Base-by-base conservation (phyloP, 208 protist species). In the Trypanosoma melophagium region DNA sequence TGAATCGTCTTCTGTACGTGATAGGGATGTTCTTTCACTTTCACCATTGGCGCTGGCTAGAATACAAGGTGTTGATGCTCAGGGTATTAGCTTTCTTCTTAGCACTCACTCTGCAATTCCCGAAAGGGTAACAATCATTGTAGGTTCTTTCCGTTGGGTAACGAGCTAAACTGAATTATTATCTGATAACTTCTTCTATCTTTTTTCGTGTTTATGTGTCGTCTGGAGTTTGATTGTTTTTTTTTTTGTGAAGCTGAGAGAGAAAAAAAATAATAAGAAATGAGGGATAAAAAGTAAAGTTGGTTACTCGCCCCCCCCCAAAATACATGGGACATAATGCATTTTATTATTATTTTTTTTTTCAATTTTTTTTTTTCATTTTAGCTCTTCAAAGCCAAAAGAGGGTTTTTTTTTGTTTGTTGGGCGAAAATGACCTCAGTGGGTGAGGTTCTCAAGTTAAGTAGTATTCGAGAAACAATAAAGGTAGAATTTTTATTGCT, bases 61-160 rank as follows among this genome's bases (percentile, higher is more conserved):
- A 47, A 76, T 96, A 9, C 80, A 93, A 56, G 74, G 86, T 9
- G 67, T 96, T 55, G 83, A 92, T 45, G 71, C 87, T 7, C 62
- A 66, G 25, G 87, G 84, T 19, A 71, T 96, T 19, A 79, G 68
- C n/a, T 84, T 96, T 69, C 61, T 94, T 44, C 89, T 87, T 10
- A 93, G 79, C 50, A 89, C 87, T 12, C 83, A 92, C 57, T 82
- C 82, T 57, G 89, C 81, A 0, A 82, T 95, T 81, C 78, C 84
- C 2, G 90, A 91, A 66, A 83, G 80, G 25, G 51, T 96, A 19
- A 74, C 74, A 16, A 49, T 90, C 19, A 60, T 96, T 41, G 77
- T 96, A 50, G 90, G 90, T 14, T 75, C 67, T 22, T 76, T 94
- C 12, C 80, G 84, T 7, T 94, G 87, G 88, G 80, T 96, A 28